These are phyloP conservation scores for Tuber magnatum DNA, from an alignment of 495 filamentous ascomycete genomes.

Conservation along the genomic window DNA sequence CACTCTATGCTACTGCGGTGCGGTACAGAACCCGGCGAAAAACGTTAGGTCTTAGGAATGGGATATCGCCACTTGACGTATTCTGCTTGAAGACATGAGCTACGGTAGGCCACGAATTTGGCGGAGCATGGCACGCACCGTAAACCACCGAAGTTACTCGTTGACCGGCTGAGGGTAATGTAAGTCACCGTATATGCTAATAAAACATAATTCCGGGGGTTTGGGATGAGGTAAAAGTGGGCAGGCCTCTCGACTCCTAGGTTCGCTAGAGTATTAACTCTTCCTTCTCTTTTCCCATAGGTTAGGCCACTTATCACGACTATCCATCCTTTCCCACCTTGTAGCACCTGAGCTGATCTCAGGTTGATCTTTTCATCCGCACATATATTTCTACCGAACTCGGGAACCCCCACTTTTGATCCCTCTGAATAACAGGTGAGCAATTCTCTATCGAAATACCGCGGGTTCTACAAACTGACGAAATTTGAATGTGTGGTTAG, in stretches of 20 bases:
- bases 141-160: neutral
- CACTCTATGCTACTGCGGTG: neutral
- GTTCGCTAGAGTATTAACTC: neutral
- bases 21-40: neutral
- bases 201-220: neutral
- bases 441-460: neutral
- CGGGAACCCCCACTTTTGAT: neutral
- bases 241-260: neutral
- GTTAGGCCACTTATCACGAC: neutral
- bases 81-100: neutral
- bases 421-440: neutral
- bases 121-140: neutral
- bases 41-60: neutral
- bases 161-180: neutral
- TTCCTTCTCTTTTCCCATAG: neutral
- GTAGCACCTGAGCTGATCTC: neutral
- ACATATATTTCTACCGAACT: neutral
- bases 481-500: neutral
- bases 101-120: neutral
- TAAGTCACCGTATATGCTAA: neutral
- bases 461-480: neutral
- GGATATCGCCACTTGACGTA: neutral
- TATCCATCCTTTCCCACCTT: neutral
- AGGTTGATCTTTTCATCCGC: neutral
- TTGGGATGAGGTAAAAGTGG: neutral